These are phyloP conservation scores for Fusarium albosuccineum DNA, from an alignment of 2,329 filamentous ascomycete species.

Conservation along the genomic window DNA sequence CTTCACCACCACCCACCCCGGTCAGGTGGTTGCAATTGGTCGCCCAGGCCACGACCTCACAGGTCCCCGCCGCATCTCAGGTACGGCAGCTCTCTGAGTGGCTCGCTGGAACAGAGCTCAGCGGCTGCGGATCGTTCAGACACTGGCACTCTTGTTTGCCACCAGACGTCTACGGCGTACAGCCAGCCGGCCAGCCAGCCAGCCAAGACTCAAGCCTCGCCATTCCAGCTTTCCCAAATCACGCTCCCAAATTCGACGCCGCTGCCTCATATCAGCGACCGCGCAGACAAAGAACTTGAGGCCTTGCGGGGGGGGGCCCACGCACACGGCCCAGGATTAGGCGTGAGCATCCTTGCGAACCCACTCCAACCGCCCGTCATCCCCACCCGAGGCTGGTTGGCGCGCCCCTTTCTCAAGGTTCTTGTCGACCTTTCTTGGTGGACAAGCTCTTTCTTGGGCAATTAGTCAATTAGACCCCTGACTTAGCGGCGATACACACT, in stretches of 20 bases:
- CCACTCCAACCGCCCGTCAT: constrained; percentile 20
- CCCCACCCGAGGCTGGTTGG: constrained; percentile 17
- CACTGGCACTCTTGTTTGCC: constrained; percentile 3
- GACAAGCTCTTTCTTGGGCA: constrained; percentile 11
- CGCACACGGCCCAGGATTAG: constrained; percentile 30
- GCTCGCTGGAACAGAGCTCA: constrained; percentile 7
- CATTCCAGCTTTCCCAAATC: constrained; percentile 23
- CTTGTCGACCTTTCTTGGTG: not conserved
- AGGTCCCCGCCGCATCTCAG: constrained; percentile 22
- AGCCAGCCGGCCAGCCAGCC: not conserved
- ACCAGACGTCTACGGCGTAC: constrained; percentile 9
- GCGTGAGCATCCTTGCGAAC: constrained; percentile 7
- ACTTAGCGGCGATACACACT: constrained; percentile 20
- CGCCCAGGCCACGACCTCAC: constrained; percentile 10
- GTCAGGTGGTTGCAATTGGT: constrained; percentile 26
- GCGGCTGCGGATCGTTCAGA: constrained; percentile 14
- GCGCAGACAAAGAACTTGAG: constrained; percentile 15
- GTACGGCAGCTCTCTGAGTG: constrained; percentile 31
- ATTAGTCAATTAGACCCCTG: constrained; percentile 32
- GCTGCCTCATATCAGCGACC: constrained; percentile 20
- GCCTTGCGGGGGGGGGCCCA: constrained; percentile 34
- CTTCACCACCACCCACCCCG: constrained; percentile 35
- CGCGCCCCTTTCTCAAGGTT: constrained; percentile 11
- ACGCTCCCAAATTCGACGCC: not conserved
- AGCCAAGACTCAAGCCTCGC: constrained; percentile 14